A percentile compares a stretch with the other conserved stretches of the same genome.
phyloP scores from a whole-genome alignment of 495 filamentous ascomycete species.

The Thermothielavioides terrestris region DNA sequence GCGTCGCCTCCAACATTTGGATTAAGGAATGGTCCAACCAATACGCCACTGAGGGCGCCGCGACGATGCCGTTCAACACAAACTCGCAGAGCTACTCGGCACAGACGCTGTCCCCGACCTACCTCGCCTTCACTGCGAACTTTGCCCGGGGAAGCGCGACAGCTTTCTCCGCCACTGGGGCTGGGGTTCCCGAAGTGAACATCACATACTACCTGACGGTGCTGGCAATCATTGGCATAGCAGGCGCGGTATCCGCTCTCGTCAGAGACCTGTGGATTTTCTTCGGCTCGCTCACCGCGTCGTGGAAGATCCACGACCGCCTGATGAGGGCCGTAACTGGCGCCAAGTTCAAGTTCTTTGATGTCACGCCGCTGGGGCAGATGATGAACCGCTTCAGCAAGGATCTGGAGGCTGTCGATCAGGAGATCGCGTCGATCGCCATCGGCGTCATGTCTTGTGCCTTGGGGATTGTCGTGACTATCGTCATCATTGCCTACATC shows the following conservation, averaged over 20 bases:
- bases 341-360: constrained; percentile 95
- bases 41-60: constrained; percentile 34
- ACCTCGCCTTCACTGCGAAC: constrained; percentile 29
- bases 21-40: constrained; percentile 77
- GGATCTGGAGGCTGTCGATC: constrained; percentile 89
- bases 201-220: constrained; percentile 74
- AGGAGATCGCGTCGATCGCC: constrained; percentile 88
- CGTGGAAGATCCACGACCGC: constrained; percentile 70
- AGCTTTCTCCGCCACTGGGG: constrained; percentile 6
- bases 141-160: constrained; percentile 24
- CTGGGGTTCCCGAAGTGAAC: constrained; percentile 51
- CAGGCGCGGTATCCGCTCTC: constrained; percentile 67
- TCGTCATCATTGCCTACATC: constrained; percentile 83
- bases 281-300: constrained; percentile 84
- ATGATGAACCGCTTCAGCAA: constrained; percentile 99
- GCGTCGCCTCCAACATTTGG: constrained; percentile 85
- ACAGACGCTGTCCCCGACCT: constrained; percentile 24
- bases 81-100: constrained; percentile 28
- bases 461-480: constrained; percentile 69
- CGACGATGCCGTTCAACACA: constrained; percentile 24
- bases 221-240: constrained; percentile 69
- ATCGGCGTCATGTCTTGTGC: constrained; percentile 51
- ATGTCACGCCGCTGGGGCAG: constrained; percentile 91
- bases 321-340: constrained; percentile 74
- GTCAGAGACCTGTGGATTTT: constrained; percentile 79